Conservation (phyloP, 129 eudicot species). For the Helianthus tuberosus region DNA sequence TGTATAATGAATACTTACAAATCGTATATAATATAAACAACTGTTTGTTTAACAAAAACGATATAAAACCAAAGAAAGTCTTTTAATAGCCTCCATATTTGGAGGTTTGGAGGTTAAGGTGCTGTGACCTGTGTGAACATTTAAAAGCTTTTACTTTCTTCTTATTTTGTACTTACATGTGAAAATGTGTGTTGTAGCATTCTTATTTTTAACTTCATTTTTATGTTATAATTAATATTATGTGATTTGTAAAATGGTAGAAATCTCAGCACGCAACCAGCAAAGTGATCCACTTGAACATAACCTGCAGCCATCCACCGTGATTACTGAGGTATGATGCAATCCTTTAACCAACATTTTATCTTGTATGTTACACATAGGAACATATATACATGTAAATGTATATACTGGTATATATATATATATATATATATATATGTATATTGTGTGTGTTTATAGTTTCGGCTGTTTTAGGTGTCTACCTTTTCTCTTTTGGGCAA, state of each 20-base stretch:
- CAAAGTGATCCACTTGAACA: too few relatives aligned
- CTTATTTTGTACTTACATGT: neutral
- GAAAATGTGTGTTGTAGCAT: neutral
- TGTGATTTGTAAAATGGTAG: neutral
- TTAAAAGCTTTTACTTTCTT: constrained; percentile 2
- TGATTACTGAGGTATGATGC: neutral
- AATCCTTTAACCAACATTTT: neutral
- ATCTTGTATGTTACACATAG: neutral
- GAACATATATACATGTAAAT: neutral
- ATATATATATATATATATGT: neutral
- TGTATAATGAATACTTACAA: neutral
- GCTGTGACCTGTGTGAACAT: neutral
- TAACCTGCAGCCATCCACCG: too few relatives aligned
- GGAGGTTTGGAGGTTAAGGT: constrained; percentile 1
- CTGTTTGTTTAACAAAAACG: neutral
- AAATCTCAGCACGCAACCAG: neutral
- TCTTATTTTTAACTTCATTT: neutral
- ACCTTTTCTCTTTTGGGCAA: constrained; percentile 8
- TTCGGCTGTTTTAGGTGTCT: neutral
- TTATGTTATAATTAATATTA: neutral
- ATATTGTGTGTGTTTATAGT: neutral
- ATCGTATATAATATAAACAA: neutral
- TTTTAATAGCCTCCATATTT: neutral
- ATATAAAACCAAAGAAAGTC: neutral
- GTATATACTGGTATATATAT: neutral